Conservation (phyloP, 1,284 basidiomycete genomes). For the Ceratobasidium sp. region DNA sequence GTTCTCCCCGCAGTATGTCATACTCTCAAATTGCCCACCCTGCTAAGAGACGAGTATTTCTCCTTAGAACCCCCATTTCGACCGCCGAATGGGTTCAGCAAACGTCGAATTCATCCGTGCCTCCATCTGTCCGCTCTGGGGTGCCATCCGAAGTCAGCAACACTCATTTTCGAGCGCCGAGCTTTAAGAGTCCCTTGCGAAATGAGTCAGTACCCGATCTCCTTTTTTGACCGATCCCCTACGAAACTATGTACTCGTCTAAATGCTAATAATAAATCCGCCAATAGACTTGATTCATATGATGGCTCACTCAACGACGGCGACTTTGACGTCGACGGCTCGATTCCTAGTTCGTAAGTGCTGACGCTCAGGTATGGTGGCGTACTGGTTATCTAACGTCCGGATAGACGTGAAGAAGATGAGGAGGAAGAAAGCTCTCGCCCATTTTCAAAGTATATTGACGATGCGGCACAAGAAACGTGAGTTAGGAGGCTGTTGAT, state of each 20-base stretch:
- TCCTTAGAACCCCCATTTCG: not conserved
- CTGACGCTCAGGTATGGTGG: too few relatives aligned
- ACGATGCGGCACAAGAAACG: not conserved
- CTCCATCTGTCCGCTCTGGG: not conserved
- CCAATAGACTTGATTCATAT: too few relatives aligned
- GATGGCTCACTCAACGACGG: not conserved
- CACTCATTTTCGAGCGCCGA: not conserved
- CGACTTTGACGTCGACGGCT: not conserved
- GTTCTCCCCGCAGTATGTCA: not conserved
- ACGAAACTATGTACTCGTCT: too few relatives aligned
- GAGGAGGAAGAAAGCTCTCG: not conserved
- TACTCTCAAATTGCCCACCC: not conserved
- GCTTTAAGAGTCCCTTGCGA: too few relatives aligned
- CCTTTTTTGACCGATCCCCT: too few relatives aligned
- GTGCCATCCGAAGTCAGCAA: not conserved
- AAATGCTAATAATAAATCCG: too few relatives aligned
- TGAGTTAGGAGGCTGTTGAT: not conserved
- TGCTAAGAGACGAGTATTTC: too few relatives aligned
- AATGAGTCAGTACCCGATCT: too few relatives aligned
- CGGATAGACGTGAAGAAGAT: not conserved
- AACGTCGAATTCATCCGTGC: not conserved
- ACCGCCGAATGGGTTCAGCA: not conserved
- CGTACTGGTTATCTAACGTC: too few relatives aligned
- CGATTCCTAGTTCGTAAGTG: not conserved
- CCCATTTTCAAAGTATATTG: conserved; percentile 1